phyloP scores from a whole-genome alignment of 192 early-diverging fungal genomes.

The Backusella circina region DNA sequence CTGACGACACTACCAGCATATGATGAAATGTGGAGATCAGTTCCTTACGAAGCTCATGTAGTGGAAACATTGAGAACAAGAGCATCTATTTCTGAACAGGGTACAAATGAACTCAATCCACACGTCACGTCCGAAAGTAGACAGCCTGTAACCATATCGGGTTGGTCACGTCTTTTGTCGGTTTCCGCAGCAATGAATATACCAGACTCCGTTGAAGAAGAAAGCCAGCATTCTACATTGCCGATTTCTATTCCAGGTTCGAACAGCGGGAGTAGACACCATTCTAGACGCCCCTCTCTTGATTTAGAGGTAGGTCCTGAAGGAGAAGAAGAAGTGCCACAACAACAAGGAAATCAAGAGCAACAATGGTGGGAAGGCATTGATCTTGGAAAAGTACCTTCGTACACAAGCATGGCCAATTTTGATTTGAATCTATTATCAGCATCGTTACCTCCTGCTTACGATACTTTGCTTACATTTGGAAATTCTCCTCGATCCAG shows the following conservation, averaged over 20 bases:
- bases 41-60: slow-evolving; percentile 27
- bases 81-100: background rate
- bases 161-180: slow-evolving; percentile 15
- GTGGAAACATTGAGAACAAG: slow-evolving; percentile 12
- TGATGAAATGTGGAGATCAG: slow-evolving; percentile 29
- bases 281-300: background rate
- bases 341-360: background rate
- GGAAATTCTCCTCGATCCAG: background rate
- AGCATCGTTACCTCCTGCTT: background rate
- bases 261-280: slow-evolving; percentile 7
- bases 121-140: background rate
- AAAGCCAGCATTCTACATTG: background rate
- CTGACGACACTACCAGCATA: slow-evolving; percentile 26
- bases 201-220: background rate
- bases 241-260: slow-evolving; percentile 5
- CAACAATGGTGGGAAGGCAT: slow-evolving; percentile 2
- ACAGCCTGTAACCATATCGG: slow-evolving; percentile 19
- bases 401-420: slow-evolving; percentile 8
- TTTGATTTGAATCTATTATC: background rate
- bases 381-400: slow-evolving; percentile 14
- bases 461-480: background rate
- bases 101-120: background rate
- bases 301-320: background rate
- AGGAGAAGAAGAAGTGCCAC: background rate
- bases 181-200: background rate